A percentile compares a stretch with the other conserved stretches of the same genome.
Conservation (phyloP, 495 filamentous ascomycete genomes). For the Hypoxylon lienhwacheense region DNA sequence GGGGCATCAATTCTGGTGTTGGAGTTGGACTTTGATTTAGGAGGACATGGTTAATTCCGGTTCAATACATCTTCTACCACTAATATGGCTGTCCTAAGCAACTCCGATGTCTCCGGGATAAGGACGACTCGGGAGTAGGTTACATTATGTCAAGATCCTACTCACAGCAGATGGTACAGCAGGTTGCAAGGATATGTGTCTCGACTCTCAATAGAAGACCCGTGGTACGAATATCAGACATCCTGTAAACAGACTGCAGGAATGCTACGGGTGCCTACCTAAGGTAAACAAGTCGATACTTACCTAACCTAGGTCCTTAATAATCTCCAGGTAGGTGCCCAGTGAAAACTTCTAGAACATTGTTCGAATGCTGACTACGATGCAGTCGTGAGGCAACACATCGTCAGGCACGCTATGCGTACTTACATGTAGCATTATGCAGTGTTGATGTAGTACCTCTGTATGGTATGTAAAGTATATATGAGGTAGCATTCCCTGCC, state of each 20-base stretch:
- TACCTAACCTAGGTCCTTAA: no score
- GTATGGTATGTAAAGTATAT: no score
- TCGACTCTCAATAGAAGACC: conserved; percentile 14
- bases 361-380: conserved; percentile 12
- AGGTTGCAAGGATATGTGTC: conserved; percentile 13
- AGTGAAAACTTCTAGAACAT: conserved; percentile 26
- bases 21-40: conserved; percentile 1
- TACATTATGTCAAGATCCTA: conserved; percentile 17
- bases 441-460: no score
- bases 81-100: conserved; percentile 1
- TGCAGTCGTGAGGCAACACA: conserved; percentile 14
- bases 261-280: no score
- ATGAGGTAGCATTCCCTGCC: no score
- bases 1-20: conserved; percentile 24
- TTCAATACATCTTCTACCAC: conserved; percentile 21
- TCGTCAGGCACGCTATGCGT: no score
- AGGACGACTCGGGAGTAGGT: conserved; percentile 10
- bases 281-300: no score
- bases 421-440: no score
- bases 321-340: no score
- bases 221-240: no score
- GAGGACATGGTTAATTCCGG: conserved; percentile 14
- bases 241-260: no score
- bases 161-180: conserved; percentile 15
- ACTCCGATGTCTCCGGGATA: not conserved